A percentile compares a stretch with the other conserved stretches of the same genome.
Evolutionary conservation across 345 rosid genomes (phyloP).

Genomic region (thale cress (Arabidopsis thaliana)): DNA sequence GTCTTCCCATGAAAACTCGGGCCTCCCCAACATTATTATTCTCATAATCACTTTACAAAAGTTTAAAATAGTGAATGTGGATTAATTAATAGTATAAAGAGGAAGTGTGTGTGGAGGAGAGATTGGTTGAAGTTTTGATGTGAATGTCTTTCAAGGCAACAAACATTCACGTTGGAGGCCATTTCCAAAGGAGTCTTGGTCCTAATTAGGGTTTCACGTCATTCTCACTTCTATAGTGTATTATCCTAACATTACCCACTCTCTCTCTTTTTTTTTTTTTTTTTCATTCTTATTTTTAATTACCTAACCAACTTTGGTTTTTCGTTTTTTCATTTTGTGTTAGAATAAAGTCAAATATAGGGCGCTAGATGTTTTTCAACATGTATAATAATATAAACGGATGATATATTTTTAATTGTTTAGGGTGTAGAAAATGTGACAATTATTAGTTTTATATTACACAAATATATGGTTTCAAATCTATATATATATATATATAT

Average conservation of each 20-base stretch:
- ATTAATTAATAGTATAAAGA: slow-evolving; percentile 30
- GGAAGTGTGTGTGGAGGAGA: slow-evolving; percentile 37
- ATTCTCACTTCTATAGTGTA: slow-evolving; percentile 32
- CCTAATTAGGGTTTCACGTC: slow-evolving; percentile 52
- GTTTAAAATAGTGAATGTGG: slow-evolving; percentile 4
- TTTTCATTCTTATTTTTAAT: neutral
- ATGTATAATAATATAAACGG: neutral
- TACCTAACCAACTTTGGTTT: slow-evolving; percentile 26
- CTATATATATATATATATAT: too few relatives aligned
- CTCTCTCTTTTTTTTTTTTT: neutral
- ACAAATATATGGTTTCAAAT: neutral
- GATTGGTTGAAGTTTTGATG: slow-evolving; percentile 57
- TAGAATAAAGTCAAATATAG: slow-evolving; percentile 39
- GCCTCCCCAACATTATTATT: slow-evolving; percentile 39
- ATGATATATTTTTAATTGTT: neutral
- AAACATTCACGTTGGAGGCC: slow-evolving; percentile 71
- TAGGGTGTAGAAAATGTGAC: neutral
- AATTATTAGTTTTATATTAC: neutral
- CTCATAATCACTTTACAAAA: slow-evolving; percentile 35
- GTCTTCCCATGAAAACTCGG: slow-evolving; percentile 39
- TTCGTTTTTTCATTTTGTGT: slow-evolving; percentile 16
- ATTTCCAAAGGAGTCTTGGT: slow-evolving; percentile 55
- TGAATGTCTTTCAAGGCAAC: slow-evolving; percentile 66
- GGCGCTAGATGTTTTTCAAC: slow-evolving; percentile 28
- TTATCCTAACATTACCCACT: slow-evolving; percentile 44